phyloP scores from a whole-genome alignment of 371 early-diverging fungal species.

The Rhizoclosmatium hyalinum region DNA sequence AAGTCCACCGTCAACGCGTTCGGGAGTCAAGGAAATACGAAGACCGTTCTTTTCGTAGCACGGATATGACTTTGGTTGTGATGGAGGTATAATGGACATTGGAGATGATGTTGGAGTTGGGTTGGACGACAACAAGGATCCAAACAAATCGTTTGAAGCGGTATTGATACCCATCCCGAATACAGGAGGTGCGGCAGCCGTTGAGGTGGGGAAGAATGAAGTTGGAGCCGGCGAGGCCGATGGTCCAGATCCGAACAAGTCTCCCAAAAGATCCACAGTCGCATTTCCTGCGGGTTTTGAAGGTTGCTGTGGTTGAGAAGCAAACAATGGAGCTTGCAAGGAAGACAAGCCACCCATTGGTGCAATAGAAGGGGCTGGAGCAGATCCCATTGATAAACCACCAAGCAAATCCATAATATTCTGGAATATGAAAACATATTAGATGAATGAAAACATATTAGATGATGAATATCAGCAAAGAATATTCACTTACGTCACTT shows the following conservation, averaged over 20 bases:
- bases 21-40: conserved; percentile 71
- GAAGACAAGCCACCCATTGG: conserved; percentile 61
- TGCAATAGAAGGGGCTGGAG: conserved; percentile 44
- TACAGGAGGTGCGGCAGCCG: not conserved
- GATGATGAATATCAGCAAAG: conserved; percentile 10
- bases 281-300: conserved; percentile 49
- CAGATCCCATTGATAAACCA: conserved; percentile 60
- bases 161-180: not conserved
- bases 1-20: conserved; percentile 63
- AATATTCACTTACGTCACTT: conserved; percentile 31
- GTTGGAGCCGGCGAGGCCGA: conserved; percentile 42
- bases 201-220: conserved; percentile 15
- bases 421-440: conserved; percentile 28
- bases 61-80: conserved; percentile 53
- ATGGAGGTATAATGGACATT: not conserved
- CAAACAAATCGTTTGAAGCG: conserved; percentile 37
- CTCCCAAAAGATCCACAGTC: conserved; percentile 77
- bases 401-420: conserved; percentile 84
- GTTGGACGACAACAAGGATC: conserved; percentile 42
- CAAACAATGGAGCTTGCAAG: not conserved
- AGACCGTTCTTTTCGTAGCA: conserved; percentile 83
- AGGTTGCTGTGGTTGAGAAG: conserved; percentile 36
- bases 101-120: conserved; percentile 36
- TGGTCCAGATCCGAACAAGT: conserved; percentile 72
- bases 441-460: conserved; percentile 42